Evolutionary conservation across 2,329 filamentous ascomycete genomes (phyloP), one percentile per base, ranked within the genome.

Genomic region (Ceratocystis diversiconidia): DNA sequence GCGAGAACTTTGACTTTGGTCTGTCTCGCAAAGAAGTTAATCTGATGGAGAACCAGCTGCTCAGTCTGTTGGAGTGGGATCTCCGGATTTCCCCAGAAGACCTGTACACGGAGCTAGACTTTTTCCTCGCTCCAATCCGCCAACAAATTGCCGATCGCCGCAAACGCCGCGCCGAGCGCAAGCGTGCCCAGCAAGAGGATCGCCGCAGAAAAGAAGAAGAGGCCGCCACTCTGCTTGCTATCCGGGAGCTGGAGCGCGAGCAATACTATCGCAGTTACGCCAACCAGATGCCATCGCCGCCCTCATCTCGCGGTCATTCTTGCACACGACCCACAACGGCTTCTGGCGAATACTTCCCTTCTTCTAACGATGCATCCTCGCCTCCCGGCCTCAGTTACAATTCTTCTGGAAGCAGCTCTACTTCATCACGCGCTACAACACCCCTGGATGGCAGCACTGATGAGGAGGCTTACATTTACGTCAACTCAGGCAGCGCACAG

Each of bases 31-130:
- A 90, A 44, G 94, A 99, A 78, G 94, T 99, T 72, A 99, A 99
- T 79, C 82, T 97, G 69, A 99, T 99, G 94, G 94, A 99, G 82
- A 95, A 95, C 82, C 94, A 99, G 78, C 83, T 99, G 36, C 86
- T 99, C 63, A 94, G 90, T 79, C 83, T 99, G 55, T 82, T 99
- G 59, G 89, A 96, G 74, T 99, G 92, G 90, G 90, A 99, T 70
- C 84, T 96, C 68, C 84, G 89, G 70, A 91, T 99, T 73, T 86
- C 81, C 52, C 85, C 91, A 72, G 82, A 92, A 65, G 91, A 97
- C 72, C 85, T 99, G 55, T 90, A 95, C 79, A 81, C 80, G 70
- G 89, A 96, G 75, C 82, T 97, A 50, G 90, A 96, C 71, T 83
- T 83, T 52, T 97, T 97, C 81, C 83, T 99, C 57, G 85, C 85